phyloP scores from a whole-genome alignment of 2,329 filamentous ascomycete genomes.

The Eutypella sp. region DNA sequence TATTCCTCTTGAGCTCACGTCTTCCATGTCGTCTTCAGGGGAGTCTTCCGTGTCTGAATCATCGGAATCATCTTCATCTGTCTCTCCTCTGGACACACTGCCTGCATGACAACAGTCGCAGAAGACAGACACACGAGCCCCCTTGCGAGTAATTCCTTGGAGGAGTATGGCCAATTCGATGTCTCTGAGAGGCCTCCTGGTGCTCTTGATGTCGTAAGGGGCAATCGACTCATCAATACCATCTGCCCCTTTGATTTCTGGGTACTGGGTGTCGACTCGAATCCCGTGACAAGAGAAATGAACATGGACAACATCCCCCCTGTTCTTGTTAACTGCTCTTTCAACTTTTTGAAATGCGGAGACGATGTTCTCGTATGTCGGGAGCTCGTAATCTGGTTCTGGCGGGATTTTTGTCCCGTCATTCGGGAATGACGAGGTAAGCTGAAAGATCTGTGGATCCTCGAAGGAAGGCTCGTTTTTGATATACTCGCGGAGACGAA shows the following conservation, averaged over 20 bases:
- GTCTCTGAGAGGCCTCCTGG: neutral
- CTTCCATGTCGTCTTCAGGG: neutral
- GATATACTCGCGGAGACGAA: neutral
- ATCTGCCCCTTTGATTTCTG: neutral
- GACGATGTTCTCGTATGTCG: neutral
- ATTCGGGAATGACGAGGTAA: neutral
- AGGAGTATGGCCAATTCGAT: neutral
- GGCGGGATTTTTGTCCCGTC: neutral
- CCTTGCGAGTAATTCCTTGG: neutral
- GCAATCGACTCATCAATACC: neutral
- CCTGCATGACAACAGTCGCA: neutral
- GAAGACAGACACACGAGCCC: neutral
- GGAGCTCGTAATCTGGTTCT: neutral
- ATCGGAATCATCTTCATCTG: neutral
- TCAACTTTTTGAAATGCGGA: neutral
- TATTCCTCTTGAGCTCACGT: neutral
- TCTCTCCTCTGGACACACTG: neutral
- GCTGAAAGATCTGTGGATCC: neutral
- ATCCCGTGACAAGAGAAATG: neutral
- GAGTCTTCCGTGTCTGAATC: neutral
- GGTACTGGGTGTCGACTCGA: neutral
- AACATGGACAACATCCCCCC: neutral
- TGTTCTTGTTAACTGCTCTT: neutral
- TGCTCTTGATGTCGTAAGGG: neutral
- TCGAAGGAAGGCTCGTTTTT: neutral